Evolutionary conservation across 2,329 filamentous ascomycete genomes (phyloP).

Genomic region (Hypoxylon sp.): DNA sequence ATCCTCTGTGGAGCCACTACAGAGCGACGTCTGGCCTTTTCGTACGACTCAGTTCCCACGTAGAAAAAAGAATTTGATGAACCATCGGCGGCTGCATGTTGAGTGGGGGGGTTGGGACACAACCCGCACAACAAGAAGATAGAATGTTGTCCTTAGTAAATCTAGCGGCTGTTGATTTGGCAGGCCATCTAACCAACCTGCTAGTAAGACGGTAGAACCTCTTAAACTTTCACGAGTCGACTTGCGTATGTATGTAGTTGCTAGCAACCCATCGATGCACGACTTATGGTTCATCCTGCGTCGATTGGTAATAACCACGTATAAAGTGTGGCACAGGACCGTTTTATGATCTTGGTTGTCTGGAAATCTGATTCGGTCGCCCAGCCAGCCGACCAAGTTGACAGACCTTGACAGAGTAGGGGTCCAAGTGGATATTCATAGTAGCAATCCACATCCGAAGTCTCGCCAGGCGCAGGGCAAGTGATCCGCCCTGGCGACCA

Average conservation of each 20-base stretch:
- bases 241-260: constrained; percentile 21
- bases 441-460: constrained; percentile 43
- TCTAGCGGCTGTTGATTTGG: constrained; percentile 22
- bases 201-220: constrained; percentile 18
- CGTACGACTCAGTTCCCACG: constrained; percentile 27
- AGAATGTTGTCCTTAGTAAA: constrained; percentile 20
- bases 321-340: constrained; percentile 29
- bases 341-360: constrained; percentile 27
- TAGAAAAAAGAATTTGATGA: constrained; percentile 28
- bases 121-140: constrained; percentile 12
- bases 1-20: constrained; percentile 37
- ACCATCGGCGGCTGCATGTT: constrained; percentile 28
- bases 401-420: constrained; percentile 30
- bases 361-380: constrained; percentile 40
- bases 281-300: constrained; percentile 35
- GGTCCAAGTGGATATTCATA: constrained; percentile 48
- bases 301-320: constrained; percentile 28
- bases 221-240: constrained; percentile 19
- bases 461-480: constrained; percentile 34
- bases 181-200: constrained; percentile 20
- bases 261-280: constrained; percentile 29
- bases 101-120: constrained; percentile 39
- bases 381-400: constrained; percentile 28
- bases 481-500: constrained; percentile 33
- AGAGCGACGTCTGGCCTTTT: constrained; percentile 29